Conservation (phyloP, 257 asterid genomes). For the Solanum boliviense region DNA sequence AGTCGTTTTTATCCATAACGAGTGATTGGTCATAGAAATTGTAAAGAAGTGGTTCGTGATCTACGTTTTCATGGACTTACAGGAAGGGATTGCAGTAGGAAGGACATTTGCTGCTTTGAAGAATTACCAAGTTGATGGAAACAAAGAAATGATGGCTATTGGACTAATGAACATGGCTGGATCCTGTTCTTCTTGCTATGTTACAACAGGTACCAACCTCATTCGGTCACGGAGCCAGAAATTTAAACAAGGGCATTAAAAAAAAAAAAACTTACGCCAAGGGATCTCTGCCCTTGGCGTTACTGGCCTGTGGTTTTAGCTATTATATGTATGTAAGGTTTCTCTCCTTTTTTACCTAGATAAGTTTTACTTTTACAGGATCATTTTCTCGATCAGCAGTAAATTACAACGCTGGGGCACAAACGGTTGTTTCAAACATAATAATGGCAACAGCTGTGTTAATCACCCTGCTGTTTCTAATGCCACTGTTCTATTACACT, state of each 20-base stretch:
- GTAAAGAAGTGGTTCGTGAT: background rate
- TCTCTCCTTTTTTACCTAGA: background rate
- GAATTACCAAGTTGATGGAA: constrained; percentile 94
- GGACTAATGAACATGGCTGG: constrained; percentile 99
- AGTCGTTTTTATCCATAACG: constrained; percentile 4
- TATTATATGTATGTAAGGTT: background rate
- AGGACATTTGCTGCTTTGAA: constrained; percentile 75
- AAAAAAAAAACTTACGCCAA: background rate
- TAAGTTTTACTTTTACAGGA: constrained; percentile 26
- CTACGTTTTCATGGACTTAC: background rate
- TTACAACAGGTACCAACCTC: constrained; percentile 58
- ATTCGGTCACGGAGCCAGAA: background rate
- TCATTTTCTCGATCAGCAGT: constrained; percentile 96
- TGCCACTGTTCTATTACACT: constrained; percentile 86
- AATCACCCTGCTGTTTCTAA: constrained; percentile 68
- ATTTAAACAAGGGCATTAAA: background rate
- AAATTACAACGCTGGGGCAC: constrained; percentile 86
- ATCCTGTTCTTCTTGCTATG: constrained; percentile 85
- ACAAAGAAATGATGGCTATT: constrained; percentile 97
- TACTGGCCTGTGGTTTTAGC: background rate
- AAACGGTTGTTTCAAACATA: constrained; percentile 69
- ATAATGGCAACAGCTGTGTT: constrained; percentile 80
- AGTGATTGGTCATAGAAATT: background rate
- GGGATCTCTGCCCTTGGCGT: background rate
- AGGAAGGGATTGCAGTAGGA: constrained; percentile 99